phyloP scores from a whole-genome alignment of 768 basidiomycete species.

The Tulasnella sp. region DNA sequence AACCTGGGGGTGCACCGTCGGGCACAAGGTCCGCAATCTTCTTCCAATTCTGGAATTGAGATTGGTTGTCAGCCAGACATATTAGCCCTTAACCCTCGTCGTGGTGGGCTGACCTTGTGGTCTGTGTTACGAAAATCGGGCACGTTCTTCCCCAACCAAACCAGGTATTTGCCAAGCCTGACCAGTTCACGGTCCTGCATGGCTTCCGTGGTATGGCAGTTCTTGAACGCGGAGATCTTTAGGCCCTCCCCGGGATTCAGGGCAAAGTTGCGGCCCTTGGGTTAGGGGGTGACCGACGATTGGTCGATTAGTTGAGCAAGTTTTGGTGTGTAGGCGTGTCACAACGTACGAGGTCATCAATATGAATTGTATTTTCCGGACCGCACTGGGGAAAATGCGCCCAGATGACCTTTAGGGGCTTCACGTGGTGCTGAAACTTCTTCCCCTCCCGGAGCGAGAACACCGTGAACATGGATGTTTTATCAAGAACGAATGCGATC shows the following conservation, averaged over 20 bases:
- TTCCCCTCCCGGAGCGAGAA: constrained; percentile 70
- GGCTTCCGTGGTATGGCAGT: constrained; percentile 59
- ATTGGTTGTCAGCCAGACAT: background rate
- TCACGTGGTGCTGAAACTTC: constrained; percentile 75
- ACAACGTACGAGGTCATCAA: constrained; percentile 69
- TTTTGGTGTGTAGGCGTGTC: constrained; percentile 10
- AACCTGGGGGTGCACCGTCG: background rate
- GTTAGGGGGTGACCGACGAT: constrained; percentile 20
- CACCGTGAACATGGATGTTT: constrained; percentile 84
- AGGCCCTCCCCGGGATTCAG: constrained; percentile 79
- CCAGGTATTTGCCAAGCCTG: constrained; percentile 60
- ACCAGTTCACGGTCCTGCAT: constrained; percentile 63
- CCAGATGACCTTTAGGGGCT: constrained; percentile 82
- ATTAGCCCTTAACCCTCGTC: constrained; percentile 1
- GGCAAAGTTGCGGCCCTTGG: constrained; percentile 76
- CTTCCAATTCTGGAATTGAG: constrained; percentile 20
- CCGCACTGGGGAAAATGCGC: constrained; percentile 75
- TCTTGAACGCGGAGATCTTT: constrained; percentile 77
- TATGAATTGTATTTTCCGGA: constrained; percentile 75
- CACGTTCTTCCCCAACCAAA: constrained; percentile 52
- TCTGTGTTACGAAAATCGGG: constrained; percentile 60
- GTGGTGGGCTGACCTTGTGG: constrained; percentile 53
- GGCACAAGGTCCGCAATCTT: constrained; percentile 14
- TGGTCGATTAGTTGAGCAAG: constrained; percentile 17
- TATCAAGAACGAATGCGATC: constrained; percentile 64